These are phyloP conservation scores for Chlamydomonas urium DNA, from an alignment of 139 green algal species.

Conservation along the genomic window DNA sequence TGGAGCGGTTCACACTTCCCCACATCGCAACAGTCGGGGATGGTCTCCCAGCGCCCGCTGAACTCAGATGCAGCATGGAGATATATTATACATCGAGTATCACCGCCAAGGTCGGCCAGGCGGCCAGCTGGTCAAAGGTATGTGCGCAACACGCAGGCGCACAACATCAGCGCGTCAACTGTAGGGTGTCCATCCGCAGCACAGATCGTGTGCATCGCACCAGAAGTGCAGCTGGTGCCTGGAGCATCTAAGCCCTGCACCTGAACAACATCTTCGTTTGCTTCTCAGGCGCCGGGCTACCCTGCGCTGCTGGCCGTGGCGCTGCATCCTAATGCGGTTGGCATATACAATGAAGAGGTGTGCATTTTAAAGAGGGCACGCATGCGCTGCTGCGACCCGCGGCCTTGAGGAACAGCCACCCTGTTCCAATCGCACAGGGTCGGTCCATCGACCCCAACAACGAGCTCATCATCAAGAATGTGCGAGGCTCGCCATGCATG, in stretches of 20 bases:
- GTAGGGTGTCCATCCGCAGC: neutral
- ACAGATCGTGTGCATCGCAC: neutral
- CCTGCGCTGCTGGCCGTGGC: slow-evolving; percentile 40
- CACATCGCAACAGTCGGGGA: neutral
- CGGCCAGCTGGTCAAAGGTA: slow-evolving; percentile 38
- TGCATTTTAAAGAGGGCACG: neutral
- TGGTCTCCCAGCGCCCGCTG: neutral
- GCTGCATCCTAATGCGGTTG: slow-evolving; percentile 36
- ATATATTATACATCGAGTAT: slow-evolving; percentile 45
- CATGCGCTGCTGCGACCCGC: too few species aligned
- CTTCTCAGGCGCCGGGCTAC: slow-evolving; percentile 34
- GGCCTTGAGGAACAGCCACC: too few species aligned
- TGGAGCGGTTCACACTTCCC: neutral
- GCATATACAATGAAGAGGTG: slow-evolving; percentile 50
- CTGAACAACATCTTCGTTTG: neutral
- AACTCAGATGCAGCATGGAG: slow-evolving; percentile 26
- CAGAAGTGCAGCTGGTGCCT: too few species aligned
- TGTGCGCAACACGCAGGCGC: neutral
- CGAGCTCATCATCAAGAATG: slow-evolving; percentile 36
- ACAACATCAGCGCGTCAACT: too few species aligned
- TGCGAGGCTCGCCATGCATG: slow-evolving; percentile 33
- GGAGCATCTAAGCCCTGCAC: neutral
- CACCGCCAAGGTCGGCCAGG: slow-evolving; percentile 17
- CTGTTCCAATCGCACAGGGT: slow-evolving; percentile 27
- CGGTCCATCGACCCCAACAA: slow-evolving; percentile 37